Base-by-base conservation (phyloP, 331 rosid genomes). In the Prunus yedoensis region DNA sequence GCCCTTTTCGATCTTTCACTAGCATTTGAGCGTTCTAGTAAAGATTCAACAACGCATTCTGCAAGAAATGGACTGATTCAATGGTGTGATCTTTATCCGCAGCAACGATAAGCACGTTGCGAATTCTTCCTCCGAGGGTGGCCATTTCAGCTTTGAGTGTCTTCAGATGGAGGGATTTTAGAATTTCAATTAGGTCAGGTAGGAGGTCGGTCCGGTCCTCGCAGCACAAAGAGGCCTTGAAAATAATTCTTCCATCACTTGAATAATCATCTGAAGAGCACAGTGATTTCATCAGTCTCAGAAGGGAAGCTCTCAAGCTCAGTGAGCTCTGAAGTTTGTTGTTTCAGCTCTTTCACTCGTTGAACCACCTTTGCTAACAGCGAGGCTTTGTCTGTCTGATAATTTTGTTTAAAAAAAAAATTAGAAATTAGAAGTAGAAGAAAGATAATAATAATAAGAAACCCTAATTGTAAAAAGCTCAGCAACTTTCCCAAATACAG, bases 361-460 rank as follows among this genome's bases (percentile, higher is more conserved):
- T 93, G 84, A 1, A 93, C 98, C 15, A 93, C 98, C 79, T 93
- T 93, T 18, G 94, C 98, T 0, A 93, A 88, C 30, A 93, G 92
- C 3, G 98, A 91, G 18, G 98, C 98, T 78, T 93, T 93, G 81
- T 93, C 98, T 27, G 97, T 93, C 98, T 93, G 89, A 74, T 14
- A 59, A 23, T 28, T 25, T 28, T 12, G 35, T 6, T 4, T 4
- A 23, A 59, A 38, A 13, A 23, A 28, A 35, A 3, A 20, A 6
- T 49, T 4, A 35, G 2, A 47, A 53, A 7, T 27, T 27, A 27
- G 13, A 66, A 52, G 35, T 51, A 41, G 52, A 30, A 21, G 52
- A 47, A 43, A 25, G 41, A 35, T 21, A 52, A 58, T 51, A 45
- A 13, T 52, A 27, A 27, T 27, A 3, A 32, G 45, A 68, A 75